These are phyloP conservation scores for Cruciata laevipes DNA, from an alignment of 257 asterid genomes.

Conservation along the genomic window DNA sequence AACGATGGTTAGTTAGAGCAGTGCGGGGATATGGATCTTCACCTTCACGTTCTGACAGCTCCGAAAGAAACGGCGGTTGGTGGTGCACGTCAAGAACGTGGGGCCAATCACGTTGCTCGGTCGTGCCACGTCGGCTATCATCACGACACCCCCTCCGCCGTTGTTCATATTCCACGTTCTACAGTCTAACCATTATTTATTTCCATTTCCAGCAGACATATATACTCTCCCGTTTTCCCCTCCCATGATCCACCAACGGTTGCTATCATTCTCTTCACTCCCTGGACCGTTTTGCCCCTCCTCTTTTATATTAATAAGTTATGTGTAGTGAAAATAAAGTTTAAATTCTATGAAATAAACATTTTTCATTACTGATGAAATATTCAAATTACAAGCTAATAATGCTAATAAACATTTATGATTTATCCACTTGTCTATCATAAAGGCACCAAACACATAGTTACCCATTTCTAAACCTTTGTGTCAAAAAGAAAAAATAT, in stretches of 20 bases:
- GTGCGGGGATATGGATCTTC: constrained; percentile 19
- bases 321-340: too few species aligned
- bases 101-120: constrained; percentile 56
- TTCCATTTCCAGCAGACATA: not conserved
- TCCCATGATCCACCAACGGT: not conserved
- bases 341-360: too few species aligned
- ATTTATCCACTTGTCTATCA: too few species aligned
- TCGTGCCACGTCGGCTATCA: constrained; percentile 48
- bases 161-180: constrained; percentile 25
- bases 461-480: too few species aligned
- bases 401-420: too few species aligned
- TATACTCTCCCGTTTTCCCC: constrained; percentile 1
- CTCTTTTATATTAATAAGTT: too few species aligned
- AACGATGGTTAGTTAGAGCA: not conserved
- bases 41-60: constrained; percentile 39
- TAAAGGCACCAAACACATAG: too few species aligned
- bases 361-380: too few species aligned
- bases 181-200: constrained; percentile 11
- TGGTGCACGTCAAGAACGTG: constrained; percentile 38
- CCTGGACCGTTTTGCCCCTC: constrained; percentile 9
- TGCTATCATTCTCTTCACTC: not conserved
- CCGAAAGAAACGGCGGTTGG: constrained; percentile 38
- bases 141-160: constrained; percentile 24
- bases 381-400: too few species aligned
- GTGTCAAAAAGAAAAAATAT: too few species aligned